Evolutionary conservation across 768 basidiomycete species (phyloP), one percentile per base, ranked within the genome.

Genomic region (Chalciporus piperatus): DNA sequence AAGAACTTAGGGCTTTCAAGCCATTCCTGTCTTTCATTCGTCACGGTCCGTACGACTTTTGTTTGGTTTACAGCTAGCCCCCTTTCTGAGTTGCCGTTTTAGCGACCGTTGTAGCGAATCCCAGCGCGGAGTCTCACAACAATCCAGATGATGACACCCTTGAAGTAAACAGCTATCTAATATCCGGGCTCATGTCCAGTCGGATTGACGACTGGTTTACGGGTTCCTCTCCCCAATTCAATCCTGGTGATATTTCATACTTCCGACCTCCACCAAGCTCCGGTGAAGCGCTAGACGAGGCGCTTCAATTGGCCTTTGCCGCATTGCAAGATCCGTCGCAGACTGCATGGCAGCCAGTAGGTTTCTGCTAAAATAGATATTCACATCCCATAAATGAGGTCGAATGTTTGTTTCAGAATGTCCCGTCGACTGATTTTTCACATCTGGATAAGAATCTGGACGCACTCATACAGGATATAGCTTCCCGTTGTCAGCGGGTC

Each of bases 21-120:
- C 85, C 91, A 55, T 92, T 93, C 61, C 81, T 92, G 49, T 74
- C 74, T 13, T 92, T 90, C 83, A 71, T 92, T 53, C 78, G 83
- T 52, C 83, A 78, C 66, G 89, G 90, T 90, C 65, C 64, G 76
- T 68, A 42, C 32, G 46, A 50, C 48, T 38, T 45, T 54, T 46
- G 38, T 35, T 38, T 25, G 20, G 50, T 55, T 51, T 47, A 27
- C 33, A 32, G 42, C 43, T n/a, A 41, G 45, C 47, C 51, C 48
- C 54, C 54, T 51, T 52, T 54, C 53, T 59, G 55, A 57, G 44
- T 50, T 57, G 10, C 10, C 56, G 56, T 28, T 52, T 48, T 60
- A 78, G 78, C 76, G 68, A 79, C 78, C 43, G 67, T 70, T 50
- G 76, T 78, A 50, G 72, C 75, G 51, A 84, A 81, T 61, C 70